Evolutionary conservation across 2,329 filamentous ascomycete species (phyloP).

Genomic region (Monosporascus sp.): DNA sequence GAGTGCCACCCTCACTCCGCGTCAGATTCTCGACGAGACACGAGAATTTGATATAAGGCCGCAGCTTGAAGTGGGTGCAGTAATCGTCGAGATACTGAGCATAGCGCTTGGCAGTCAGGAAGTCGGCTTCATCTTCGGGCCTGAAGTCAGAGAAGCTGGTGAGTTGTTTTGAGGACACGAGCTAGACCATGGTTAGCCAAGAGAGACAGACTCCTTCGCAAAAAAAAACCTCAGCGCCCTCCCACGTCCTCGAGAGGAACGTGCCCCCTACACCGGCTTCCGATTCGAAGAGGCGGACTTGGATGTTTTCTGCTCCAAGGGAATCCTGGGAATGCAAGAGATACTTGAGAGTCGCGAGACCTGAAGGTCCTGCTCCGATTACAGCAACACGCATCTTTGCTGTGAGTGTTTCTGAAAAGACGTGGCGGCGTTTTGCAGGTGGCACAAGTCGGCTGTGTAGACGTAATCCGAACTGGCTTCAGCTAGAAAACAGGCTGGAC

Average conservation of each 20-base stretch:
- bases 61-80: conserved; percentile 32
- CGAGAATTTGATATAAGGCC: conserved; percentile 29
- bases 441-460: too few relatives aligned
- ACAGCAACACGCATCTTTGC: conserved; percentile 26
- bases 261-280: conserved; percentile 35
- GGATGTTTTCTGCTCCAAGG: conserved; percentile 29
- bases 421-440: too few relatives aligned
- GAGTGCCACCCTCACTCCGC: conserved; percentile 9
- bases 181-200: conserved; percentile 10
- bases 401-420: not conserved
- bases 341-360: conserved; percentile 34
- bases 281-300: conserved; percentile 36
- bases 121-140: conserved; percentile 36
- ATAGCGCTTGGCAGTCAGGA: conserved; percentile 35
- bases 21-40: conserved; percentile 26
- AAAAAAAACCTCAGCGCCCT: conserved; percentile 34
- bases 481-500: too few relatives aligned
- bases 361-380: conserved; percentile 33
- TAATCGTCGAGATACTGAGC: conserved; percentile 39
- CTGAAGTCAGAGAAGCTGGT: conserved; percentile 42
- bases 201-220: too few relatives aligned
- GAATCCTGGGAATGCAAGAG: conserved; percentile 26
- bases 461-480: too few relatives aligned
- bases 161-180: conserved; percentile 40
- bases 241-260: conserved; percentile 37